phyloP scores from a whole-genome alignment of 805 yeast species.

The Scheffersomyces stipitis region DNA sequence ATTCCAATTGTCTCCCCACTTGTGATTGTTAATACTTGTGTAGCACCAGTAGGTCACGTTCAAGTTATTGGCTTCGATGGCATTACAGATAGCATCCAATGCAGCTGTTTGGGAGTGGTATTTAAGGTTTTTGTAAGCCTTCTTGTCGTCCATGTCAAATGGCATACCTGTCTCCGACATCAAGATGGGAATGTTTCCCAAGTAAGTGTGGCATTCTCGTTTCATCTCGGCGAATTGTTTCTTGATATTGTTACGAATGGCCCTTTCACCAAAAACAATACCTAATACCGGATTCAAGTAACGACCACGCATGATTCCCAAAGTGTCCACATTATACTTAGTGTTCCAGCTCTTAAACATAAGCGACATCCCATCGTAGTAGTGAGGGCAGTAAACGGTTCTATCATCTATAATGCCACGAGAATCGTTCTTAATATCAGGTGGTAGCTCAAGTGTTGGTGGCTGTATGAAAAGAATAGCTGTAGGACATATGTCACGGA shows the following conservation, averaged over 20 bases:
- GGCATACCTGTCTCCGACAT: slow-evolving; percentile 98
- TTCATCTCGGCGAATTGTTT: slow-evolving; percentile 68
- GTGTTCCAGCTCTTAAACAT: slow-evolving; percentile 91
- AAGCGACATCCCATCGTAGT: slow-evolving; percentile 90
- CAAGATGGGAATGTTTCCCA: slow-evolving; percentile 75
- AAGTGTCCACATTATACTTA: slow-evolving; percentile 79
- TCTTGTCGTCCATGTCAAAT: slow-evolving; percentile 85
- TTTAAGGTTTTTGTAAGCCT: slow-evolving; percentile 64
- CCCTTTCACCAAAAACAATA: slow-evolving; percentile 77
- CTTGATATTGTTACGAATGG: slow-evolving; percentile 69
- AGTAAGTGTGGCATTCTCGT: slow-evolving; percentile 55
- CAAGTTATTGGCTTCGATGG: slow-evolving; percentile 70
- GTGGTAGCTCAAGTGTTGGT: slow-evolving; percentile 79
- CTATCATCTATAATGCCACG: slow-evolving; percentile 54
- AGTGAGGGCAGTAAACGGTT: slow-evolving; percentile 83
- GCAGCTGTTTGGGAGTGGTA: slow-evolving; percentile 78
- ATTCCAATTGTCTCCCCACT: slow-evolving; percentile 92
- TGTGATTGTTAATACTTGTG: slow-evolving; percentile 67
- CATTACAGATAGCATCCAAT: slow-evolving; percentile 76
- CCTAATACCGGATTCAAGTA: slow-evolving; percentile 73
- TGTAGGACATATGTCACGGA: slow-evolving; percentile 45
- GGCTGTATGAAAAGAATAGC: slow-evolving; percentile 71
- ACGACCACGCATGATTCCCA: slow-evolving; percentile 79
- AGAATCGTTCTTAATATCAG: slow-evolving; percentile 51
- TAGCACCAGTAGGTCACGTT: slow-evolving; percentile 89